Evolutionary conservation across 2,329 filamentous ascomycete species (phyloP).

Genomic region (Aureobasidium sp.): DNA sequence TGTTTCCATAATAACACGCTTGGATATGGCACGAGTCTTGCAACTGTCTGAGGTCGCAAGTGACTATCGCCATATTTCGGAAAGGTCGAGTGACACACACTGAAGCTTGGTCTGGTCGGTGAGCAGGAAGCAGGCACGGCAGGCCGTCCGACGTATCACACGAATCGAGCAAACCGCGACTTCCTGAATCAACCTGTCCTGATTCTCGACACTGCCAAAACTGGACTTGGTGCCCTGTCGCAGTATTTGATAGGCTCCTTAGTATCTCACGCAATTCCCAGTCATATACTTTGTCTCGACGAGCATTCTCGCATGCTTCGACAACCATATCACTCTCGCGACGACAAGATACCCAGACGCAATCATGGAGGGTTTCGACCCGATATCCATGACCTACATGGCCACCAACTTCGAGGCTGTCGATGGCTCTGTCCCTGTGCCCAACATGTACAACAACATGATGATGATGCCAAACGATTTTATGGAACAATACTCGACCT

Average conservation of each 20-base stretch:
- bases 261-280: background rate
- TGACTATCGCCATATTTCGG: background rate
- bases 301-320: background rate
- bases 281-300: background rate
- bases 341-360: slow-evolving; percentile 6
- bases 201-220: background rate
- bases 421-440: slow-evolving; percentile 43
- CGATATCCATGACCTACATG: slow-evolving; percentile 55
- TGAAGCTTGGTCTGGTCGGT: background rate
- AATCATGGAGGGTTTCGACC: slow-evolving; percentile 50
- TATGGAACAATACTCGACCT: slow-evolving; percentile 51
- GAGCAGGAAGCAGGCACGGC: background rate
- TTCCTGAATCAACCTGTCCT: background rate
- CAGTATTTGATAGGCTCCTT: background rate
- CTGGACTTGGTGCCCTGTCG: background rate
- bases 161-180: slow-evolving; percentile 4
- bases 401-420: slow-evolving; percentile 44
- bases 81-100: background rate
- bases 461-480: slow-evolving; percentile 43
- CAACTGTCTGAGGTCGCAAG: background rate
- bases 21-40: background rate
- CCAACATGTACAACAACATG: slow-evolving; percentile 36
- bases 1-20: background rate
- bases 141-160: slow-evolving; percentile 6
- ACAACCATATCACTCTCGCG: background rate